A percentile compares a stretch with the other conserved stretches of the same genome.
Evolutionary conservation across 441 rosid species (phyloP).

Genomic region (Caryocar brasiliense): DNA sequence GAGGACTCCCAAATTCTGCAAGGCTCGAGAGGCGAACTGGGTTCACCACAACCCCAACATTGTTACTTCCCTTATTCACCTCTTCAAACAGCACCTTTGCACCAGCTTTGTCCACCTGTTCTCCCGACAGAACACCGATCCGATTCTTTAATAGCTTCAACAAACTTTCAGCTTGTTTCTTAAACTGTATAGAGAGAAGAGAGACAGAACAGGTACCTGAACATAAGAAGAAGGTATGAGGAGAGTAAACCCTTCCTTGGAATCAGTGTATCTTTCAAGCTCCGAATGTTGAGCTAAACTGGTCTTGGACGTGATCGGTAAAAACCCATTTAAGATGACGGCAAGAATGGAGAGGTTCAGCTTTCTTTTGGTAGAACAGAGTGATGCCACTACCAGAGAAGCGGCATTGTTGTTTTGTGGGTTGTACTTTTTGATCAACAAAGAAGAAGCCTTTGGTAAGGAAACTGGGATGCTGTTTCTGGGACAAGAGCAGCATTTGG

Average conservation of each 20-base stretch:
- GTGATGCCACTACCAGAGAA: background rate
- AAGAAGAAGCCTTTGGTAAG: constrained; percentile 6
- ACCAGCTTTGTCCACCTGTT: constrained; percentile 78
- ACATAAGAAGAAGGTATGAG: constrained; percentile 65
- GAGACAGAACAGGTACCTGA: constrained; percentile 33
- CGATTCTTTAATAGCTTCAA: background rate
- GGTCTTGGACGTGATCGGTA: constrained; percentile 15
- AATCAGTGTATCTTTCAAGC: constrained; percentile 57
- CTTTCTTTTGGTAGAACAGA: constrained; percentile 39
- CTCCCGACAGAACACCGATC: background rate
- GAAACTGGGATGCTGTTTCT: background rate
- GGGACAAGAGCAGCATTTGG: background rate
- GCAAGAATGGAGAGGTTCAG: constrained; percentile 42
- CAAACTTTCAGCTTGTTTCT: background rate
- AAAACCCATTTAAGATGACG: constrained; percentile 31
- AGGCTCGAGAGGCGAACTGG: constrained; percentile 75
- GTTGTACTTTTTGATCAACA: background rate
- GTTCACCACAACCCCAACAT: constrained; percentile 69
- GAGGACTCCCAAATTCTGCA: constrained; percentile 67
- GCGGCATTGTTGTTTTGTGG: background rate
- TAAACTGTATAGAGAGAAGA: background rate
- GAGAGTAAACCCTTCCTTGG: constrained; percentile 58
- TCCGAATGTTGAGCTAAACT: constrained; percentile 23
- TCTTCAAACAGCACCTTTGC: constrained; percentile 77
- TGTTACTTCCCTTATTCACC: constrained; percentile 50